Conservation (phyloP, 2,329 filamentous ascomycete species). For the Stachybotrys echinatus region DNA sequence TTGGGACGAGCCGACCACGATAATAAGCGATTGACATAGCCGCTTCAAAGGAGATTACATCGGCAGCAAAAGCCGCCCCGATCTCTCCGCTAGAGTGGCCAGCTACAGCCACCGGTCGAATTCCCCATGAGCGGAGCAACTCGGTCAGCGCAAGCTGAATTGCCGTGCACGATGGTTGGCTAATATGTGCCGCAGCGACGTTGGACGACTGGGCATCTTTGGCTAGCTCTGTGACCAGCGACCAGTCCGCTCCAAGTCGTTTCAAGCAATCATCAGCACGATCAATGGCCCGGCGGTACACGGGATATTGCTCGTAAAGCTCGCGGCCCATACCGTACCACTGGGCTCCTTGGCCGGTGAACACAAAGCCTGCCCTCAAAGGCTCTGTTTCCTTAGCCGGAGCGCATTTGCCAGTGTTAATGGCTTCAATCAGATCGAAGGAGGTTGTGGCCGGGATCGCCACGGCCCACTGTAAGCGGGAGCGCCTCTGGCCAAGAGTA, state of each 20-base stretch:
- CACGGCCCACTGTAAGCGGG: conserved; percentile 36
- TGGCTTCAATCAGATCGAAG: conserved; percentile 36
- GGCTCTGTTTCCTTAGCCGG: conserved; percentile 10
- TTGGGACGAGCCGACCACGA: conserved; percentile 37
- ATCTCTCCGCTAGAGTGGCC: conserved; percentile 47
- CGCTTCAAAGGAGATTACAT: conserved; percentile 36
- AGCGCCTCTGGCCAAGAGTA: conserved; percentile 39
- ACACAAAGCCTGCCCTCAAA: conserved; percentile 24
- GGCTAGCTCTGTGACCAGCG: conserved; percentile 29
- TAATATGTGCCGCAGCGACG: conserved; percentile 33
- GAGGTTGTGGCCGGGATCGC: conserved; percentile 37
- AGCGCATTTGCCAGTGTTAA: conserved; percentile 25
- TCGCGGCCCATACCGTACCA: conserved; percentile 32
- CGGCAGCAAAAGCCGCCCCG: conserved; percentile 38
- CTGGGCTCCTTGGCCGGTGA: conserved; percentile 35
- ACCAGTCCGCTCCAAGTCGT: conserved; percentile 28
- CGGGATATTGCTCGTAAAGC: conserved; percentile 25
- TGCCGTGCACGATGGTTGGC: conserved; percentile 38
- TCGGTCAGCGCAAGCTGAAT: conserved; percentile 42
- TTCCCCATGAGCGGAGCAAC: conserved; percentile 36
- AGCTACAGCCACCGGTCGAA: conserved; percentile 32
- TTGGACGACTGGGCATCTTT: conserved; percentile 25
- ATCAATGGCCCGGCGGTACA: conserved; percentile 27
- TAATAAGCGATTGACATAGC: conserved; percentile 46
- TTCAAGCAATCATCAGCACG: conserved; percentile 24